Base-by-base conservation (phyloP, 2,329 filamentous ascomycete genomes). In the Rhinocladiella mackenziei region DNA sequence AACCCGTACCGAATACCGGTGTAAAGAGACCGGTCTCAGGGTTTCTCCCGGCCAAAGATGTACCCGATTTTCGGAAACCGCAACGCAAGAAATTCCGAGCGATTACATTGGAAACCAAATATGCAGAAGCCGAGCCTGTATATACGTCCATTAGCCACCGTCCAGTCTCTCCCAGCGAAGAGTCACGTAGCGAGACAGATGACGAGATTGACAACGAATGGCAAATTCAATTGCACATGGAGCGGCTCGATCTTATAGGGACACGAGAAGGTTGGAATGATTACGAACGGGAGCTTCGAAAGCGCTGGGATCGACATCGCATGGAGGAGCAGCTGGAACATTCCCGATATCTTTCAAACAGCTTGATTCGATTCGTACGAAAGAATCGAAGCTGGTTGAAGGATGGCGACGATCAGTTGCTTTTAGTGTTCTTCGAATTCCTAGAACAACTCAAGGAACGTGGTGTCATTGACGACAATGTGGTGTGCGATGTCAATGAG, bases 131-230 rank as follows among this genome's bases (percentile, higher is more conserved):
- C 11, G 43, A 46, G 19, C 28, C 38, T 1, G 31, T 51, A 15
- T 56, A 55, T 35, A 51, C 46, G 7, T 58, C 56, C 4, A 41
- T 55, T 22, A 52, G 43, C 19, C 45, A 57, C 40, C 56, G 55
- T 18, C 43, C 43, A 1, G 35, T 55, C 11, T 51, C 50, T 17
- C 44, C 46, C 3, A 43, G 40, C n/a, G 55, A 55, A 46, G 56
- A 55, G 2, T 33, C 43, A 19, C 40, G 41, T 7, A 50, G 42
- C 28, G 56, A 58, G 32, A 50, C 55, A 5, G 56, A 58, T 22
- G 56, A 58, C 20, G 56, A 58, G 25, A 51, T 55, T 13, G 55
- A 56, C 30, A 47, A 54, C 22, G 42, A 45, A 8, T 57, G 51
- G 54, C 53, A 49, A 18, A 48, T 54, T 17, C 15, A 49, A 13